Conservation (phyloP, 495 filamentous ascomycete genomes). For the Aspergillus sclerotiicarbonarius region DNA sequence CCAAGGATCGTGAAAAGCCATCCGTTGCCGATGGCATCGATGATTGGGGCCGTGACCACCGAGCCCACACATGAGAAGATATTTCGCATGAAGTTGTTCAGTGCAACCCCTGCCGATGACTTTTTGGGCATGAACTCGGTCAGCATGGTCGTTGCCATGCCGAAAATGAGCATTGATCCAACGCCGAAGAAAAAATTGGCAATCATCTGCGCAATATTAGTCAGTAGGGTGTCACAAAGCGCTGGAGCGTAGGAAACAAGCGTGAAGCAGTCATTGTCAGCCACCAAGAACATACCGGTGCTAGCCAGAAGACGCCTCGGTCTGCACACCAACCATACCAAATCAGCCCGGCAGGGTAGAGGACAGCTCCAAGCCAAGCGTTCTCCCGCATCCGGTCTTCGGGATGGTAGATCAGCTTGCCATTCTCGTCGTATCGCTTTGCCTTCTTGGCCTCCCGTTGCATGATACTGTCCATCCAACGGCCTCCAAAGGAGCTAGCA, state of each 20-base stretch:
- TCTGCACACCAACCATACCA: constrained; percentile 68
- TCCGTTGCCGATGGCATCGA: constrained; percentile 79
- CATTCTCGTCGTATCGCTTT: constrained; percentile 65
- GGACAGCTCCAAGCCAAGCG: constrained; percentile 72
- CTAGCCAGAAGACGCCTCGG: constrained; percentile 57
- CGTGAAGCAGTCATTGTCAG: neutral
- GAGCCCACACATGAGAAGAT: constrained; percentile 79
- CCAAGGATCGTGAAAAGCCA: constrained; percentile 85
- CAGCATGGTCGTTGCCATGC: constrained; percentile 73
- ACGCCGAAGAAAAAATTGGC: constrained; percentile 88
- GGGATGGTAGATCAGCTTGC: constrained; percentile 68
- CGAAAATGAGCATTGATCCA: constrained; percentile 87
- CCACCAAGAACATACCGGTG: constrained; percentile 52
- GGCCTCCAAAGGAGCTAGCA: constrained; percentile 71
- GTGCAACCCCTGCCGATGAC: constrained; percentile 73
- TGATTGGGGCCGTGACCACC: constrained; percentile 71
- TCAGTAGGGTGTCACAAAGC: neutral
- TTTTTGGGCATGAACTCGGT: constrained; percentile 86
- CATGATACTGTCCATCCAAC: constrained; percentile 92
- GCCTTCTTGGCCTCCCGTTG: constrained; percentile 71
- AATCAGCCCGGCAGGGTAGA: constrained; percentile 69
- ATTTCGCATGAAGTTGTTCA: constrained; percentile 76
- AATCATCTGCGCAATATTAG: constrained; percentile 49
- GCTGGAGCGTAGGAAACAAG: neutral
- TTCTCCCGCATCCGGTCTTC: constrained; percentile 93